These are phyloP conservation scores for Leucoagaricus sp. DNA, from an alignment of 1,284 basidiomycete species.

Conservation along the genomic window DNA sequence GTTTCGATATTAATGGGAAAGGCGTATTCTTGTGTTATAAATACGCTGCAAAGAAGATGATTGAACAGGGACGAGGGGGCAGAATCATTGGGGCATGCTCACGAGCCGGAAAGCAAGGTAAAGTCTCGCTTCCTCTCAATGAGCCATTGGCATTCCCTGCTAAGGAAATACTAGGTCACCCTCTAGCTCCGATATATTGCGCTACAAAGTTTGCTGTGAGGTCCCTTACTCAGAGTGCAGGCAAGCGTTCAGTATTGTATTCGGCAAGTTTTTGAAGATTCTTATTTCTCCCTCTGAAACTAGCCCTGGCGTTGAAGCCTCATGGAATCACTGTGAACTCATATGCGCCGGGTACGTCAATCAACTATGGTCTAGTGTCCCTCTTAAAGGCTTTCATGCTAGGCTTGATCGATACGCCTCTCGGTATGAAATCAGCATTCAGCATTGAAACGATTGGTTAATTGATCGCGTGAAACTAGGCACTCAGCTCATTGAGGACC, in stretches of 20 bases:
- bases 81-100: slow-evolving; percentile 41
- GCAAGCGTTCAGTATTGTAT: slow-evolving; percentile 20
- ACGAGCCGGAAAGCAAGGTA: slow-evolving; percentile 36
- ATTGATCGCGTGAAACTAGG: background rate
- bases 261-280: background rate
- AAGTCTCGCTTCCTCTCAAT: too few relatives aligned
- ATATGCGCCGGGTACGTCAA: slow-evolving; percentile 45
- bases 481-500: background rate
- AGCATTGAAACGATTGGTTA: background rate
- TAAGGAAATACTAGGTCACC: background rate
- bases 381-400: background rate
- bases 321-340: slow-evolving; percentile 51
- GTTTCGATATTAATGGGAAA: slow-evolving; percentile 28
- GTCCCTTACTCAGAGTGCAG: slow-evolving; percentile 30
- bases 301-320: slow-evolving; percentile 36
- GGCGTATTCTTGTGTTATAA: slow-evolving; percentile 34
- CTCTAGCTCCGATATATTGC: slow-evolving; percentile 20
- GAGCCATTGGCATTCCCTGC: too few relatives aligned
- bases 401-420: slow-evolving; percentile 18
- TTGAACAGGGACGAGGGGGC: slow-evolving; percentile 34
- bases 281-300: slow-evolving; percentile 24
- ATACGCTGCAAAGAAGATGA: slow-evolving; percentile 32
- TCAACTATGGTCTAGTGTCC: slow-evolving; percentile 24
- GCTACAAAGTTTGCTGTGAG: slow-evolving; percentile 31
- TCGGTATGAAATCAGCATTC: slow-evolving; percentile 19